A percentile compares a stretch with the other conserved stretches of the same genome.
Conservation (phyloP, 192 early-diverging fungal species). For the Diversispora epigaea region DNA sequence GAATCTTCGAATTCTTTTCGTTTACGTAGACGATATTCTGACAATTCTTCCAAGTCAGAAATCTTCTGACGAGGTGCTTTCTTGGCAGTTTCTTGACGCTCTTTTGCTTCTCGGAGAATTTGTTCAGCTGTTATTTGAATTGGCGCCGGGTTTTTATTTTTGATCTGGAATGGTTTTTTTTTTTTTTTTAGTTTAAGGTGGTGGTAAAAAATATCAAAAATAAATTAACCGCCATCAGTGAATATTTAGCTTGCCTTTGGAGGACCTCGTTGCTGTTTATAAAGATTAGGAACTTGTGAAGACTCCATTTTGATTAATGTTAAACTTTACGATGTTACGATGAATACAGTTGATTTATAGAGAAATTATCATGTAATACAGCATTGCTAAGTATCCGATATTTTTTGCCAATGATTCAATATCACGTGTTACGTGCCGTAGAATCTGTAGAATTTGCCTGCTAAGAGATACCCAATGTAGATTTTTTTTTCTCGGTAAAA, state of each 20-base stretch:
- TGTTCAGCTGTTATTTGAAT: constrained; percentile 99
- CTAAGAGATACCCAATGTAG: no score
- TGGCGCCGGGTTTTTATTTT: constrained; percentile 97
- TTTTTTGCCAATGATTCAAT: no score
- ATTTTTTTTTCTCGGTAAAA: no score
- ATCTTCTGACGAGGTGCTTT: constrained; percentile 83
- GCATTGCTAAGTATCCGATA: no score
- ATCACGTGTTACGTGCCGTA: no score
- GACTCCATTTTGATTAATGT: constrained; percentile 26
- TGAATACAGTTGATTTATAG: no score
- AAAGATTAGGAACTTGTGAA: constrained; percentile 31
- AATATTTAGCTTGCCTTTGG: constrained; percentile 17
- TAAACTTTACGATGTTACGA: not conserved
- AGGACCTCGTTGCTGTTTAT: constrained; percentile 32
- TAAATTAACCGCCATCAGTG: no score
- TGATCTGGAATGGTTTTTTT: constrained; percentile 58
- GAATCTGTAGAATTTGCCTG: no score
- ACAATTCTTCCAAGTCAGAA: constrained; percentile 87
- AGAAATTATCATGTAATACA: no score
- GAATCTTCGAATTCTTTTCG: constrained; percentile 94
- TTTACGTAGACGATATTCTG: constrained; percentile 85
- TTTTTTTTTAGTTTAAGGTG: no score
- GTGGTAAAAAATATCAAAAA: not conserved
- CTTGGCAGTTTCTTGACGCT: constrained; percentile 67
- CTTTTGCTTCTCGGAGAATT: constrained; percentile 92